Evolutionary conservation across 2,329 filamentous ascomycete species (phyloP), one percentile per base, ranked within the genome.

Genomic region (Volutella citrinella): DNA sequence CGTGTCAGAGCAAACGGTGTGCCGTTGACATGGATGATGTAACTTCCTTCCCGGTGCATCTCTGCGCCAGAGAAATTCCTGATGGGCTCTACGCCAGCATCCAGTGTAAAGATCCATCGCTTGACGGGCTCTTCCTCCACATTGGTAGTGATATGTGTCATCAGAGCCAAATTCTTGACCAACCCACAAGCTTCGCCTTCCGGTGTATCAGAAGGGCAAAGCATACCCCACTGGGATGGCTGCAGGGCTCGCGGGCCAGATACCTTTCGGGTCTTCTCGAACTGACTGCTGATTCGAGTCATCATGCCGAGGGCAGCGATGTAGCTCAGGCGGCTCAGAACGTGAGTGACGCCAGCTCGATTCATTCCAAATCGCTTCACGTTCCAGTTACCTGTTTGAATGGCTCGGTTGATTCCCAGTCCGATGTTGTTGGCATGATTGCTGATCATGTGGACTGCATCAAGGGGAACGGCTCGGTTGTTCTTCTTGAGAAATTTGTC

Each of bases 301-400:
- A 98, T 98, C 94, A 98, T 98, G 43, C 94, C 94, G 18, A 98
- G 77, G 18, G 93, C 93, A 44, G 85, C 87, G 60, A 98, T 96
- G 57, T 97, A 98, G 62, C 91, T 97, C 35, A 98, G 72, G 45
- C 93, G 81, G 64, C 91, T 97, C 30, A 98, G 72, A 24, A 98
- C 89, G 62, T 98, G 93, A 1, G 94, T 97, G 15, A 98, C 89
- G 57, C 93, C 93, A 15, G 93, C 91, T 58, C 91, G 77, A 57
- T 97, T 94, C 93, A 98, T 98, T 63, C 91, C 89, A 70, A 98
- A 98, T 59, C 94, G 88, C 65, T 96, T 96, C 49, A 98, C 75
- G 44, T 78, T 96, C 93, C 93, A 98, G 56, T 98, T 98, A 14
- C 93, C 93, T 1, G 93, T 97, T 34, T 94, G 90, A 39, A 98